Percentiles rank a stretch among this genome's conserved stretches.
Evolutionary conservation across 2,329 filamentous ascomycete genomes (phyloP).

Genomic region (Chaetothyriales sp.): DNA sequence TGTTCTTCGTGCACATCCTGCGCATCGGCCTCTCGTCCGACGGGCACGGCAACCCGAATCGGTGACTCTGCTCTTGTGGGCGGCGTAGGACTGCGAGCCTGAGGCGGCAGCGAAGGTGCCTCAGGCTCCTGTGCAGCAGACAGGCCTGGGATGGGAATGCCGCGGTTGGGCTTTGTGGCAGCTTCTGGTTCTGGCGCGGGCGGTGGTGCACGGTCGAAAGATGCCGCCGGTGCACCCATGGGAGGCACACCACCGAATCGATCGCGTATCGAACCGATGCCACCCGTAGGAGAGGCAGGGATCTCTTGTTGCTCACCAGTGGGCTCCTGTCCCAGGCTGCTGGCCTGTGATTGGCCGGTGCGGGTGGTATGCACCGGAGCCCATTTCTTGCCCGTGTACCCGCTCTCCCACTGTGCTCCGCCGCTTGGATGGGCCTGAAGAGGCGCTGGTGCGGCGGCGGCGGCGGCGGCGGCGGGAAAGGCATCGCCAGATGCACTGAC

Average conservation of each 20-base stretch:
- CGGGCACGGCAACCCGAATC: slow-evolving; percentile 73
- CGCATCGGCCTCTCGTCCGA: slow-evolving; percentile 42
- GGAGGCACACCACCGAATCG: slow-evolving; percentile 67
- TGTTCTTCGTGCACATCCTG: slow-evolving; percentile 31
- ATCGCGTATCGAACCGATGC: slow-evolving; percentile 63
- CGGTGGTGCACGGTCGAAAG: slow-evolving; percentile 28
- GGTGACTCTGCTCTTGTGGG: slow-evolving; percentile 51
- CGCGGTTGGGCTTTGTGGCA: slow-evolving; percentile 56
- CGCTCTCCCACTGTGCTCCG: slow-evolving; percentile 70
- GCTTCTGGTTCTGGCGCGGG: slow-evolving; percentile 50
- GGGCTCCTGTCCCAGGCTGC: slow-evolving; percentile 45
- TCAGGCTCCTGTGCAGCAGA: slow-evolving; percentile 40
- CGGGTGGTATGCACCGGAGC: slow-evolving; percentile 62
- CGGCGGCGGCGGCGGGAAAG: slow-evolving; percentile 29
- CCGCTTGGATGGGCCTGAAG: slow-evolving; percentile 59
- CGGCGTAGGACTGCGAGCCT: slow-evolving; percentile 33
- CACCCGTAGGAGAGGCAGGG: slow-evolving; percentile 45
- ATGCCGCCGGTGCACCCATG: slow-evolving; percentile 40
- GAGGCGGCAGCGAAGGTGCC: slow-evolving; percentile 33
- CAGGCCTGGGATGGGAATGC: slow-evolving; percentile 66
- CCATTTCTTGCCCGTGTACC: slow-evolving; percentile 83
- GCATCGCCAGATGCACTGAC: slow-evolving; percentile 38
- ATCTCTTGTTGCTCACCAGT: slow-evolving; percentile 47
- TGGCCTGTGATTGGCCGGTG: slow-evolving; percentile 47
- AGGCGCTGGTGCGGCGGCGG: slow-evolving; percentile 34